Evolutionary conservation across 306 rosid genomes (phyloP).

Genomic region (Pterocarpus macrocarpus): DNA sequence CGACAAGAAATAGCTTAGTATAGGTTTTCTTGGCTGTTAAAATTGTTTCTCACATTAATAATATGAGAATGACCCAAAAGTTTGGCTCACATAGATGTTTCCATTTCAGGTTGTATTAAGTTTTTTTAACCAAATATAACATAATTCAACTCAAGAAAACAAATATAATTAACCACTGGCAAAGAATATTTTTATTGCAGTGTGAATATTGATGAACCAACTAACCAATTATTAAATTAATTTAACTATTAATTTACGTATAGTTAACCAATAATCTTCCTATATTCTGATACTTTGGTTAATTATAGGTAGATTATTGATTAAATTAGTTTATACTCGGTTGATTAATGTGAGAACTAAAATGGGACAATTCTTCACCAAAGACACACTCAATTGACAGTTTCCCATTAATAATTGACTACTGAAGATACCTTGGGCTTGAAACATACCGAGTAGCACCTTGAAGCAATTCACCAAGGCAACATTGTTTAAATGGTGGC

Average conservation of each 20-base stretch:
- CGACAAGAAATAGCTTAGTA: conserved; percentile 3
- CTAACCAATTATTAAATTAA: no score
- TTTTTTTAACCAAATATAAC: neutral
- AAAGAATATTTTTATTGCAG: conserved; percentile 6
- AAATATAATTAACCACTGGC: neutral
- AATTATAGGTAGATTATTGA: neutral
- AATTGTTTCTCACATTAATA: neutral
- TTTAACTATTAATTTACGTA: neutral
- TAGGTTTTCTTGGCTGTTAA: conserved; percentile 1
- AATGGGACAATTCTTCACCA: neutral
- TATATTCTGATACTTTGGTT: neutral
- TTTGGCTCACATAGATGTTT: neutral
- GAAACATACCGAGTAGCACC: conserved; percentile 1
- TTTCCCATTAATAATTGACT: neutral
- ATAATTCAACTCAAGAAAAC: conserved; percentile 12
- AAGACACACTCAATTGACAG: conserved; percentile 9
- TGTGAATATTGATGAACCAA: neutral
- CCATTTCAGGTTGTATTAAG: neutral
- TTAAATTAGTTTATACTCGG: no score
- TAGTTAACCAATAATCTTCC: neutral
- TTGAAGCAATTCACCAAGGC: conserved; percentile 23
- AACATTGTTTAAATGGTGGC: conserved; percentile 28
- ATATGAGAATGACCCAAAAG: conserved; percentile 2
- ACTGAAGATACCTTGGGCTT: neutral
- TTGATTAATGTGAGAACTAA: neutral